Evolutionary conservation across 441 rosid species (phyloP).

Genomic region (Adansonia madagascariensis): DNA sequence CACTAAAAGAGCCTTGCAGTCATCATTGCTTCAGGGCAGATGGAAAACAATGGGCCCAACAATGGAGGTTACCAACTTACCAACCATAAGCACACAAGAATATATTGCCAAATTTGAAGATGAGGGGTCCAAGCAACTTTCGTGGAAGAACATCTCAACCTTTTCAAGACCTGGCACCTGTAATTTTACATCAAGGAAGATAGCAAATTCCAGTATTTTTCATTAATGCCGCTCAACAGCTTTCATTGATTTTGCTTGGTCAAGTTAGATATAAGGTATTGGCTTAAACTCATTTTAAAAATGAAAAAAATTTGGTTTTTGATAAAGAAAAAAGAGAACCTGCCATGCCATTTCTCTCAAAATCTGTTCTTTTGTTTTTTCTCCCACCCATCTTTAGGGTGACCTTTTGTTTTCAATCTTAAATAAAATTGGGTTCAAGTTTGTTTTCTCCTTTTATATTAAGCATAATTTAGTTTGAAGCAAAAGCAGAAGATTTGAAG

Average conservation of each 20-base stretch:
- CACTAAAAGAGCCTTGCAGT: background rate
- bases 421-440: background rate
- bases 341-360: background rate
- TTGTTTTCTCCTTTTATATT: background rate
- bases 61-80: constrained; percentile 6
- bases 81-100: background rate
- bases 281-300: background rate
- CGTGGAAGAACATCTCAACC: background rate
- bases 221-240: background rate
- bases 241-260: background rate
- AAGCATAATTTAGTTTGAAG: background rate
- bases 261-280: background rate
- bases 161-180: background rate
- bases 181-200: background rate
- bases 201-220: background rate
- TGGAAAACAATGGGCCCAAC: background rate
- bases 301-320: background rate
- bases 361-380: background rate
- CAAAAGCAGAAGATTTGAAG: background rate
- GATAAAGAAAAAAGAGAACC: background rate
- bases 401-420: background rate
- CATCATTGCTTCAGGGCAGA: background rate
- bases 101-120: background rate
- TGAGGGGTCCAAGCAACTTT: background rate
- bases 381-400: background rate